Conservation (phyloP, 2,329 filamentous ascomycete species). For the Cladophialophora carrionii region DNA sequence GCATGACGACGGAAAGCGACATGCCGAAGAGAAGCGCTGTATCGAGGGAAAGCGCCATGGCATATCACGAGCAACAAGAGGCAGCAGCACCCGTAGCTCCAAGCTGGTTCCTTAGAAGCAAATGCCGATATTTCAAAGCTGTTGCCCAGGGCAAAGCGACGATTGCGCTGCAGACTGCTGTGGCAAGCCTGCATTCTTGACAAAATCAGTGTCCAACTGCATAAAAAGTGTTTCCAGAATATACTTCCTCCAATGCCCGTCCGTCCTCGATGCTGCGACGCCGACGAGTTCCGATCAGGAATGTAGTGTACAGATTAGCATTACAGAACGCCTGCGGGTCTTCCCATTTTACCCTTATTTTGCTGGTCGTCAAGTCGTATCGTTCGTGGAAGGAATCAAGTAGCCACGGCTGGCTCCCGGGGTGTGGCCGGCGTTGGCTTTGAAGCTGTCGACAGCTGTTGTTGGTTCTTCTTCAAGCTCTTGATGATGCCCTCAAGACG, state of each 20-base stretch:
- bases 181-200: not conserved
- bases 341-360: not conserved
- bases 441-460: slow-evolving; percentile 19
- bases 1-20: not conserved
- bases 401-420: slow-evolving; percentile 8
- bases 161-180: not conserved
- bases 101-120: not conserved
- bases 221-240: slow-evolving; percentile 8
- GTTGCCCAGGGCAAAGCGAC: not conserved
- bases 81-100: not conserved
- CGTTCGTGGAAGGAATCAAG: slow-evolving; percentile 21
- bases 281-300: slow-evolving; percentile 2
- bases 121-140: not conserved
- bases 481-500: slow-evolving; percentile 67
- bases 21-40: not conserved
- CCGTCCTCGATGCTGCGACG: slow-evolving; percentile 17
- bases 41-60: not conserved
- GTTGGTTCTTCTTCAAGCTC: slow-evolving; percentile 49
- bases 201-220: slow-evolving; percentile 13
- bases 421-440: slow-evolving; percentile 15
- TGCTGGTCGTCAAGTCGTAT: slow-evolving; percentile 12
- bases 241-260: slow-evolving; percentile 11
- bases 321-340: not conserved
- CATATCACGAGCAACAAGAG: not conserved
- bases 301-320: slow-evolving; percentile 20